phyloP scores from a whole-genome alignment of 116 monocot genomes.

The Phalaenopsis hybrid region DNA sequence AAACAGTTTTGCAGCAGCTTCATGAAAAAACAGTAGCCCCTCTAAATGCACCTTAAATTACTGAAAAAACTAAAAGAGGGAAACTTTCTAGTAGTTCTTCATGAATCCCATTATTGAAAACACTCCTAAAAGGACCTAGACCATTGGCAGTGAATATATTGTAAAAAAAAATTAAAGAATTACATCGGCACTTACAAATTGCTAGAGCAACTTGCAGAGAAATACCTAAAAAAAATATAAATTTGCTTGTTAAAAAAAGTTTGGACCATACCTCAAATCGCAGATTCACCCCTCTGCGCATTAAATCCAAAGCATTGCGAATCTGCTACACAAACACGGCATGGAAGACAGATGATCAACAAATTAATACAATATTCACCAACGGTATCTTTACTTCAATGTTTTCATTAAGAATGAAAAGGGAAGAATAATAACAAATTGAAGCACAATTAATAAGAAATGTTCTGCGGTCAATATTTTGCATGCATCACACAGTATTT shows the following conservation, averaged over 20 bases:
- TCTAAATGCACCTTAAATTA: too few species aligned
- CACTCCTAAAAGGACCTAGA: background rate
- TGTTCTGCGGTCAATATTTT: background rate
- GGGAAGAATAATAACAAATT: background rate
- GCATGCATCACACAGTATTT: background rate
- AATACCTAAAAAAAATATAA: background rate
- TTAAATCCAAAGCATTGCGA: slow-evolving; percentile 50
- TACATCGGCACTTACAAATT: background rate
- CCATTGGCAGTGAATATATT: background rate
- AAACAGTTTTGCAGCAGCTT: too few species aligned
- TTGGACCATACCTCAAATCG: slow-evolving; percentile 52
- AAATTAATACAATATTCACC: background rate
- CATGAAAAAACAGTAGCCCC: too few species aligned
- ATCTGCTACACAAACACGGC: slow-evolving; percentile 25
- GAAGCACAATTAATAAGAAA: background rate
- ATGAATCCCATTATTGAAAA: background rate
- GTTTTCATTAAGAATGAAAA: background rate
- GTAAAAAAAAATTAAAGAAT: background rate
- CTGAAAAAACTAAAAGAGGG: too few species aligned
- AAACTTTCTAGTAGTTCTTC: background rate
- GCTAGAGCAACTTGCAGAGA: background rate
- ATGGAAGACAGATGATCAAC: background rate
- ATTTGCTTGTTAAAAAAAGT: background rate
- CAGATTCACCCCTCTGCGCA: slow-evolving; percentile 49
- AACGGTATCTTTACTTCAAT: background rate